Base-by-base conservation (phyloP, 768 basidiomycete species). In the Tricholoma terreum region DNA sequence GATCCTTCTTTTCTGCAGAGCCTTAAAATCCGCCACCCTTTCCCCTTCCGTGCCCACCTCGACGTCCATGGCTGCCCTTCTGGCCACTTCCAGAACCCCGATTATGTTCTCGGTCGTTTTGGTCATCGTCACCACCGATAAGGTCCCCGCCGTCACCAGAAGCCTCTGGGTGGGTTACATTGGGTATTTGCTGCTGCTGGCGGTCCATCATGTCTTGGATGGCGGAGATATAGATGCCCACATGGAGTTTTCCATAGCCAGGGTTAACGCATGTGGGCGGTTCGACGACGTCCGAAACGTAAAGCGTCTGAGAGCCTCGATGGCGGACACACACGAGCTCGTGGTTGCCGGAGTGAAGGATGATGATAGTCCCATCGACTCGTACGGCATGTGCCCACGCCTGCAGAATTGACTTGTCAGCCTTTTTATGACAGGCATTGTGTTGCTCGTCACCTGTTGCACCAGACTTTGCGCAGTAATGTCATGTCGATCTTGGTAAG, bases 221-320 rank as follows among this genome's bases (percentile, higher is more conserved):
- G 6, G 62, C 62, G 35, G 65, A 56, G 11, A 65, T 43, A 35
- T 63, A 62, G 1, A 65, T 57, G 10, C 62, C 59, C 36, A 66
- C 53, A 8, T 65, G 64, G 40, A 63, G 59, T 63, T 65, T 65
- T n/a, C 61, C 57, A 53, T 64, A 65, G 27, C 52, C 48, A n/a
- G 65, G 62, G 10, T 64, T 31, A 3, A 36, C 11, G 42, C 66
- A 64, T 1, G 17, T n/a, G 27, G 49, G 49, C 30, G 21, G 38
- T 22, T 55, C 54, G 31, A 55, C 34, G 27, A 46, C 21, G 43
- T 46, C 54, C 8, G 54, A 55, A 33, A 55, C 33, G 22, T 53
- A 54, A 17, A 58, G 50, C 12, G 57, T 58, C 45, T 49, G 57
- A 27, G 38, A 54, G 27, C n/a, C n/a, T n/a, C n/a, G n/a, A n/a